Evolutionary conservation across 345 rosid genomes (phyloP).

Genomic region (Carallia brachiata): DNA sequence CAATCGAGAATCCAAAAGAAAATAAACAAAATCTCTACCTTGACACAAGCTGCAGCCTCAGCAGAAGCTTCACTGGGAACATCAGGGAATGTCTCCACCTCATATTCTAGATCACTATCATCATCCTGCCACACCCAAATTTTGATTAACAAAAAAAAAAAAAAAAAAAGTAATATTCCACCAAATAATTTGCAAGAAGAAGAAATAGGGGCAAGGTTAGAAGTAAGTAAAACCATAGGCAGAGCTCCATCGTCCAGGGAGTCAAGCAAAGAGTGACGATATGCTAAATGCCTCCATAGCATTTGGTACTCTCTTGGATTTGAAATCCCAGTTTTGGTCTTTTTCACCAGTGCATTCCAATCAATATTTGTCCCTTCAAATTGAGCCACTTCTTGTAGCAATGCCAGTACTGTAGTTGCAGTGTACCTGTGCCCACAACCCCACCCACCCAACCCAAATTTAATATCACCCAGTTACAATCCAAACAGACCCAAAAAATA

Average conservation of each 20-base stretch:
- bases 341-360: constrained; percentile 29
- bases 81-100: constrained; percentile 77
- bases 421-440: constrained; percentile 40
- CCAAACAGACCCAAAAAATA: background rate
- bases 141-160: background rate
- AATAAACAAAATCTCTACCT: constrained; percentile 35
- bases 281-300: constrained; percentile 96
- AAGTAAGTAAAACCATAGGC: constrained; percentile 46
- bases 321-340: constrained; percentile 25
- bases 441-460: too few species aligned
- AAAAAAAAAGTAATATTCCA: background rate
- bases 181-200: background rate
- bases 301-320: constrained; percentile 34
- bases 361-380: constrained; percentile 24
- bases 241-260: constrained; percentile 47
- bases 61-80: constrained; percentile 56
- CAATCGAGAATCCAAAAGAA: background rate
- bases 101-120: constrained; percentile 86
- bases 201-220: background rate
- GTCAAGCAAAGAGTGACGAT: constrained; percentile 46
- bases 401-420: constrained; percentile 40
- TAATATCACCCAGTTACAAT: background rate
- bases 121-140: constrained; percentile 58
- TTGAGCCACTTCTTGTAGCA: constrained; percentile 33
- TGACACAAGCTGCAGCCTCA: constrained; percentile 87